Evolutionary conservation across 1,139 yeast genomes (phyloP).

Genomic region (Diutina mesorugosa): DNA sequence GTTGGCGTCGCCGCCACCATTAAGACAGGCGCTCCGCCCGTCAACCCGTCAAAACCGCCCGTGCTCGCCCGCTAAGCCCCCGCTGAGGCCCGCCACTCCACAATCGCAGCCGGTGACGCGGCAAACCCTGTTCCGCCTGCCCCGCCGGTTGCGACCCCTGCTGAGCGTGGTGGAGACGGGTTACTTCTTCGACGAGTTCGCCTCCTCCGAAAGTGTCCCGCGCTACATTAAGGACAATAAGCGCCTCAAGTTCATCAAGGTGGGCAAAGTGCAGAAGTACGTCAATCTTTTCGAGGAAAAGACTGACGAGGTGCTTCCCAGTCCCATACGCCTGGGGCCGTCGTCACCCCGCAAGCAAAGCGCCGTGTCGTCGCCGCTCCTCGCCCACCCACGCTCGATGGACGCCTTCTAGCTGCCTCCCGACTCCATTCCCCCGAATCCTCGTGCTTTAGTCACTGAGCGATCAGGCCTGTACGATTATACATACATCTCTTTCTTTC

Average conservation of each 20-base stretch:
- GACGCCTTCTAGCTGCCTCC: background rate
- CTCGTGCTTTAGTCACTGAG: too few relatives aligned
- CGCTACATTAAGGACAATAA: conserved; percentile 28
- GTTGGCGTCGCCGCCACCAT: background rate
- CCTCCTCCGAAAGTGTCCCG: conserved; percentile 15
- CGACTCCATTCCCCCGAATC: too few relatives aligned
- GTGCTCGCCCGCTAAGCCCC: background rate
- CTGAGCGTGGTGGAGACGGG: background rate
- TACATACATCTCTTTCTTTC: too few relatives aligned
- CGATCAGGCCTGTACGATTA: too few relatives aligned
- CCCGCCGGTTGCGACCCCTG: background rate
- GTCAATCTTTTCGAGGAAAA: conserved; percentile 33
- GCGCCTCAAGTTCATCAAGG: conserved; percentile 33
- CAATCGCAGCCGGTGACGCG: conserved; percentile 1
- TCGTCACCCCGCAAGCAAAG: background rate
- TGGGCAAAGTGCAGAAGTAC: conserved; percentile 36
- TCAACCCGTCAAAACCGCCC: background rate
- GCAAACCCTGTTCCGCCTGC: background rate
- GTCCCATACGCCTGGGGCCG: background rate
- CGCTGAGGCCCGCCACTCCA: background rate
- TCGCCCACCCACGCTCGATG: background rate
- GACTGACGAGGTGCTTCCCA: conserved; percentile 9
- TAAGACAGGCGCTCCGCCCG: background rate
- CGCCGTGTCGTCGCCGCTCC: background rate
- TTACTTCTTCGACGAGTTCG: background rate